phyloP scores from a whole-genome alignment of 371 early-diverging fungal species.

The Blyttiomyces sp. region DNA sequence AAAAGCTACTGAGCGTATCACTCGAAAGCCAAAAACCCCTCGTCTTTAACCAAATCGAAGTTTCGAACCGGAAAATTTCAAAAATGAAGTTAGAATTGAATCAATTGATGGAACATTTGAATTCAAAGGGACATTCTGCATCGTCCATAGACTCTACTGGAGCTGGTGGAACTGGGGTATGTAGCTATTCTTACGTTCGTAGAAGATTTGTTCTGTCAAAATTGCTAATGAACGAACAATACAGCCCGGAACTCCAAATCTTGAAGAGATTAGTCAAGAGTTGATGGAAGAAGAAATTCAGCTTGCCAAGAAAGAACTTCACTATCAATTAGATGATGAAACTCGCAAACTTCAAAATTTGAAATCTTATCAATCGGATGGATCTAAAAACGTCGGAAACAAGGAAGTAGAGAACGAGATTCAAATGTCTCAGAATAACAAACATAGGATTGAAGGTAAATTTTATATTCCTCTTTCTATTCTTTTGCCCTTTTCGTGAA shows the following conservation, averaged over 20 bases:
- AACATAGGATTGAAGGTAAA: slow-evolving; percentile 27
- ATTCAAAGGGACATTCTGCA: not conserved
- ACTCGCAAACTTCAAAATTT: slow-evolving; percentile 28
- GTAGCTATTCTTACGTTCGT: not conserved
- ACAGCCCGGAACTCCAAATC: slow-evolving; percentile 2
- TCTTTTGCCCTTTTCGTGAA: not conserved
- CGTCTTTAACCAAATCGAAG: slow-evolving; percentile 32
- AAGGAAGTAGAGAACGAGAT: slow-evolving; percentile 18
- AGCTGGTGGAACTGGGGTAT: not conserved
- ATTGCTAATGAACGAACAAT: not conserved
- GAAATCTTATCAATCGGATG: slow-evolving; percentile 12
- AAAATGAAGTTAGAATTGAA: not conserved
- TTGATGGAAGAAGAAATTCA: slow-evolving; percentile 30
- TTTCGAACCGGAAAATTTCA: not conserved
- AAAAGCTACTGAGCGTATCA: slow-evolving; percentile 31
- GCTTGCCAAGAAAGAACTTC: slow-evolving; percentile 22
- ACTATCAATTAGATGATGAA: slow-evolving; percentile 39
- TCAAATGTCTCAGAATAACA: slow-evolving; percentile 11
- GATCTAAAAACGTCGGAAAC: not conserved
- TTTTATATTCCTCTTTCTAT: slow-evolving; percentile 1
- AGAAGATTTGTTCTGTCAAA: not conserved
- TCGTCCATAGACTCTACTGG: not conserved
- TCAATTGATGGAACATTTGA: not conserved
- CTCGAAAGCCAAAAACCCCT: slow-evolving; percentile 26
- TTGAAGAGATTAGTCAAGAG: slow-evolving; percentile 9